These are phyloP conservation scores for Colletotrichum tanaceti DNA, from an alignment of 2,329 filamentous ascomycete species.

Conservation along the genomic window DNA sequence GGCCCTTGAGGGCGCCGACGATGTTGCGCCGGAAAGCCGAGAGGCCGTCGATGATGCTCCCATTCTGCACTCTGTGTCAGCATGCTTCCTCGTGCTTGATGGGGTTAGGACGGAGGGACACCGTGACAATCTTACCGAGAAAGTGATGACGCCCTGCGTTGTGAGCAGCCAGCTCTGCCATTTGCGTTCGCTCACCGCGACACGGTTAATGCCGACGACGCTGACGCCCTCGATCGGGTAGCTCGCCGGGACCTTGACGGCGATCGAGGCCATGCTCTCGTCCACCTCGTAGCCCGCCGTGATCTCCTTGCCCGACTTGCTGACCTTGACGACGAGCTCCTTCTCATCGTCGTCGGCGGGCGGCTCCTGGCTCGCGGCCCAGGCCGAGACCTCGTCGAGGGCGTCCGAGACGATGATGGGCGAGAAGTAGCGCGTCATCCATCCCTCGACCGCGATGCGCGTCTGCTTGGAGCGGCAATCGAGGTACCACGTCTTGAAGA, in stretches of 20 bases:
- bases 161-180: slow-evolving; percentile 93
- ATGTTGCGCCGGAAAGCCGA: slow-evolving; percentile 89
- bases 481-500: slow-evolving; percentile 88
- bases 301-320: slow-evolving; percentile 77
- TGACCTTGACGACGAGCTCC: slow-evolving; percentile 76
- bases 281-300: slow-evolving; percentile 89
- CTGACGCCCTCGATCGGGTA: slow-evolving; percentile 86
- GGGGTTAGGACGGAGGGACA: background rate
- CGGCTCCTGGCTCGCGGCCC: slow-evolving; percentile 68
- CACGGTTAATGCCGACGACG: slow-evolving; percentile 82
- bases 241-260: slow-evolving; percentile 81
- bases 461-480: slow-evolving; percentile 85
- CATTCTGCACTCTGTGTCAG: slow-evolving; percentile 64
- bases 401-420: slow-evolving; percentile 74
- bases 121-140: slow-evolving; percentile 67
- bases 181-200: slow-evolving; percentile 89
- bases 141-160: slow-evolving; percentile 92
- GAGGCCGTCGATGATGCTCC: slow-evolving; percentile 87
- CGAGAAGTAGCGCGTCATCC: slow-evolving; percentile 88
- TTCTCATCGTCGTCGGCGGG: slow-evolving; percentile 63
- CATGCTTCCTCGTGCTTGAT: background rate
- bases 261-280: slow-evolving; percentile 84
- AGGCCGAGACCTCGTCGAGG: slow-evolving; percentile 74
- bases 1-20: slow-evolving; percentile 87
- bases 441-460: slow-evolving; percentile 80